phyloP scores from a whole-genome alignment of 1,139 yeast genomes.

The Saccharomyces hybrid region DNA sequence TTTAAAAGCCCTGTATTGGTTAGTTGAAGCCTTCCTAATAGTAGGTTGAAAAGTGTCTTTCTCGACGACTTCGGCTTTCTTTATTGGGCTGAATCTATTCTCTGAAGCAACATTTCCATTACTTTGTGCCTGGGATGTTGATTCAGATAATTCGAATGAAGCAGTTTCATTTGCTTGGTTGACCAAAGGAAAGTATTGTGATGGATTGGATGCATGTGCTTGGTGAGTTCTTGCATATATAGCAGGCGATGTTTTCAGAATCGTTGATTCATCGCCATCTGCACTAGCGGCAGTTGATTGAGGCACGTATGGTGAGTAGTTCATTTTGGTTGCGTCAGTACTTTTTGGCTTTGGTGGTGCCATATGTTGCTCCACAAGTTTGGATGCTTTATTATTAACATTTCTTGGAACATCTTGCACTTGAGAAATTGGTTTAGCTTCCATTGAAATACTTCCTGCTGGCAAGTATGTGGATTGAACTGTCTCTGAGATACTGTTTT shows the following conservation, averaged over 20 bases:
- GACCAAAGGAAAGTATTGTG: neutral
- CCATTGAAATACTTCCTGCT: neutral
- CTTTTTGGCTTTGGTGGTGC: neutral
- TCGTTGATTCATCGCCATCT: neutral
- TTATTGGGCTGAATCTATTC: constrained; percentile 17
- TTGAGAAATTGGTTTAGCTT: neutral
- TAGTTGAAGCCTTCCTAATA: constrained; percentile 14
- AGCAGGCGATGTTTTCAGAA: neutral
- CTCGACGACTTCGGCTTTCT: constrained; percentile 16
- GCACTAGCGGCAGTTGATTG: neutral
- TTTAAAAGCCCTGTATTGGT: constrained; percentile 12
- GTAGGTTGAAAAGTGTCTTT: constrained; percentile 24
- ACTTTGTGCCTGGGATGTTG: neutral
- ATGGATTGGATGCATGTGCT: neutral
- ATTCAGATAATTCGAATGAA: neutral
- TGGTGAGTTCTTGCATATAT: neutral
- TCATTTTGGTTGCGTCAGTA: neutral
- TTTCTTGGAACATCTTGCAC: neutral
- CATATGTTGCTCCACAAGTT: neutral
- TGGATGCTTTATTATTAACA: neutral
- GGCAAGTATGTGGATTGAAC: neutral
- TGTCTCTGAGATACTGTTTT: neutral
- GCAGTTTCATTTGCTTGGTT: neutral
- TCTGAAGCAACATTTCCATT: neutral
- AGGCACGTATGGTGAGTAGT: neutral